Percentiles rank a stretch among this genome's conserved stretches.
phyloP scores from a whole-genome alignment of 306 rosid species.

The Mimosa pudica region DNA sequence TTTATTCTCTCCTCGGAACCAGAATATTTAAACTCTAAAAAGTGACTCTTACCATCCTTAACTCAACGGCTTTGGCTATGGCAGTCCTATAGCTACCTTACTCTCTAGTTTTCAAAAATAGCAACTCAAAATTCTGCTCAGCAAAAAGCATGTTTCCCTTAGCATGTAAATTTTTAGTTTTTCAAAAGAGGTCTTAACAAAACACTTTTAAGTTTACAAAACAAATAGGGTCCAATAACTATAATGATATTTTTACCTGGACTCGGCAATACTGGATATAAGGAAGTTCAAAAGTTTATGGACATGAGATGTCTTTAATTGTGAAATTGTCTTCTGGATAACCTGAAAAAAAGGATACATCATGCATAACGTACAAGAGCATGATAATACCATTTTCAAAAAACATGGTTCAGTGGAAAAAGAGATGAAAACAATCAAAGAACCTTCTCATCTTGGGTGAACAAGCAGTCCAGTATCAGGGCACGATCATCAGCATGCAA shows the following conservation, averaged over 20 bases:
- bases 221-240: background rate
- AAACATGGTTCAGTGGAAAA: background rate
- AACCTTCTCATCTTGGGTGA: slow-evolving; percentile 80
- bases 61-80: too few relatives aligned
- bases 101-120: too few relatives aligned
- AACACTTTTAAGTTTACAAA: background rate
- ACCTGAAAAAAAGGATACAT: slow-evolving; percentile 52
- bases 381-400: background rate
- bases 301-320: slow-evolving; percentile 61
- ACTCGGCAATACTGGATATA: slow-evolving; percentile 52
- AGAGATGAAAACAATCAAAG: background rate
- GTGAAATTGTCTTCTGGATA: slow-evolving; percentile 67
- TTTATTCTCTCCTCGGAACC: too few relatives aligned
- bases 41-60: too few relatives aligned
- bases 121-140: too few relatives aligned
- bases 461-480: slow-evolving; percentile 74
- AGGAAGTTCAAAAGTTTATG: slow-evolving; percentile 72
- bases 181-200: too few relatives aligned
- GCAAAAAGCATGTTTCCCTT: too few relatives aligned
- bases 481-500: slow-evolving; percentile 76
- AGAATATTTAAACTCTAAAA: too few relatives aligned
- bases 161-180: too few relatives aligned
- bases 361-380: background rate
- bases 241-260: slow-evolving; percentile 52
- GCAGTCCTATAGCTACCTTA: too few relatives aligned